Evolutionary conservation across 2,329 filamentous ascomycete species (phyloP).

Genomic region (Penicillium sp.): DNA sequence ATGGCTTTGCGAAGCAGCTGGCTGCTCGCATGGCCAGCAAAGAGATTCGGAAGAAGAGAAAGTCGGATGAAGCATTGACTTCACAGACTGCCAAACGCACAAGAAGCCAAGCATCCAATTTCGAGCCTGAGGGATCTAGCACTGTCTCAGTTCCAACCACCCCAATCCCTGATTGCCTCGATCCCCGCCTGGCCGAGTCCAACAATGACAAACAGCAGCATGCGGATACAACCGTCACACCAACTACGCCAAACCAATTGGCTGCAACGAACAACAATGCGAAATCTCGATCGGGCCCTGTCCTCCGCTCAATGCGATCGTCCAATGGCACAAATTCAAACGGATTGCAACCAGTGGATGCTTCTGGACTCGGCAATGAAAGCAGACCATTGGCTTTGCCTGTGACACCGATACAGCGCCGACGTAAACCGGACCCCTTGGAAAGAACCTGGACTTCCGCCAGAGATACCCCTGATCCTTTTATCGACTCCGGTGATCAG

Average conservation of each 20-base stretch:
- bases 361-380: not conserved
- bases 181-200: constrained; percentile 30
- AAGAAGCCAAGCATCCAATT: constrained; percentile 3
- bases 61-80: constrained; percentile 17
- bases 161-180: constrained; percentile 26
- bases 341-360: not conserved
- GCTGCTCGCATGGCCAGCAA: constrained; percentile 76
- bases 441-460: not conserved
- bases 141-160: not conserved
- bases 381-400: constrained; percentile 2
- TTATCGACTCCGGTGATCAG: constrained; percentile 15
- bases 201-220: constrained; percentile 10
- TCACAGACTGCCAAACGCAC: constrained; percentile 4
- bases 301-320: constrained; percentile 1
- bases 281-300: not conserved
- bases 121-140: constrained; percentile 2
- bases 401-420: constrained; percentile 15
- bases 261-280: not conserved
- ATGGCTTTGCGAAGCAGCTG: constrained; percentile 71
- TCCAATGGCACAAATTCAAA: not conserved
- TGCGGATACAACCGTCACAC: constrained; percentile 1
- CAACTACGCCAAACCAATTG: constrained; percentile 3
- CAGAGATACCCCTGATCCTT: constrained; percentile 19
- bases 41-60: constrained; percentile 63
- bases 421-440: not conserved